These are phyloP conservation scores for Verbena officinalis DNA, from an alignment of 257 asterid genomes.

Conservation along the genomic window DNA sequence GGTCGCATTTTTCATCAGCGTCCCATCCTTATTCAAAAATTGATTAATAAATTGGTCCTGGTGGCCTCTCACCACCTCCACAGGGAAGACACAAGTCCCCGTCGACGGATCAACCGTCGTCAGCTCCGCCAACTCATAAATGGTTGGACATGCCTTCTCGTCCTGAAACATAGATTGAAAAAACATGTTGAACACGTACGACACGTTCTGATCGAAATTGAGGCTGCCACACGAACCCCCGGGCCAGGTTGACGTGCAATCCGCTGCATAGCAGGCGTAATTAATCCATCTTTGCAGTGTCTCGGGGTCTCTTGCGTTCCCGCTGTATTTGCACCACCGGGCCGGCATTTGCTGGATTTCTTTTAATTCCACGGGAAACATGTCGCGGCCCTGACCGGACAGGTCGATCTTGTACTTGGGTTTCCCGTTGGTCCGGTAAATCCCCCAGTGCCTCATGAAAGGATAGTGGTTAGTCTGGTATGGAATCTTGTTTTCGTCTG, in stretches of 20 bases:
- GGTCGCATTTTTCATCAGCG: too few species aligned
- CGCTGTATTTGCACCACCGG: conserved; percentile 41
- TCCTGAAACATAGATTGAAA: conserved; percentile 29
- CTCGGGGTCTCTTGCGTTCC: not conserved
- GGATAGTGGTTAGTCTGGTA: not conserved
- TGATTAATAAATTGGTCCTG: too few species aligned
- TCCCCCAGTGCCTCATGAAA: conserved; percentile 33
- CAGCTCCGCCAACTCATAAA: conserved; percentile 29
- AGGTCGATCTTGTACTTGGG: conserved; percentile 51
- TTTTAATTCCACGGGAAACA: conserved; percentile 26
- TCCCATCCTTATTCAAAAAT: too few species aligned
- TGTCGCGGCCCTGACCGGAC: conserved; percentile 38
- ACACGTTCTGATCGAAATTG: not conserved
- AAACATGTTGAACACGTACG: conserved; percentile 42
- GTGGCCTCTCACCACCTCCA: conserved; percentile 55
- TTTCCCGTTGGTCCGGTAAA: conserved; percentile 42
- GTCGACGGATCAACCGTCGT: conserved; percentile 34
- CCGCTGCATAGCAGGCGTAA: not conserved
- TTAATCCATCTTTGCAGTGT: not conserved
- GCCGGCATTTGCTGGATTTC: conserved; percentile 43
- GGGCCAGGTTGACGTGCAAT: conserved; percentile 27
- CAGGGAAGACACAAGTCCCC: conserved; percentile 36
- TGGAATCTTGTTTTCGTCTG: conserved; percentile 36
- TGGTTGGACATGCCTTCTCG: conserved; percentile 25
- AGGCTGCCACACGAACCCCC: conserved; percentile 42